Conservation (phyloP, 306 rosid species). For the Astragalus glycyphyllos region DNA sequence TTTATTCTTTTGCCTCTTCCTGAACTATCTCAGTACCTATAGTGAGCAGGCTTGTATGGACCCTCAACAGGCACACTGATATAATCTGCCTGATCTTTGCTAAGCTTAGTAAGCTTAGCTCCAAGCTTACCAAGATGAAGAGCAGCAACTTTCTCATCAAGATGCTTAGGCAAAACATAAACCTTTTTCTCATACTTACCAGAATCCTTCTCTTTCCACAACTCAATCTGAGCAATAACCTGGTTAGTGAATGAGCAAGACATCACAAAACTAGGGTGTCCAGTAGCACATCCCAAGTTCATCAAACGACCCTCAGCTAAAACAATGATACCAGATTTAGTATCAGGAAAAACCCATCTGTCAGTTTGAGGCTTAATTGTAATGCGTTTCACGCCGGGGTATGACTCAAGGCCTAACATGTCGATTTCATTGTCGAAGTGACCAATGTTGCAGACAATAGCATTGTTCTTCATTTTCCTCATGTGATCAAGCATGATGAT, state of each 20-base stretch:
- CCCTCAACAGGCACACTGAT: slow-evolving; percentile 90
- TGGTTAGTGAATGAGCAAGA: slow-evolving; percentile 99
- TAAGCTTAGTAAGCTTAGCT: slow-evolving; percentile 85
- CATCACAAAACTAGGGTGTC: slow-evolving; percentile 99
- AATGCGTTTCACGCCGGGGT: slow-evolving; percentile 84
- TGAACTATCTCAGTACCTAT: slow-evolving; percentile 72
- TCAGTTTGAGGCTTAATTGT: slow-evolving; percentile 97
- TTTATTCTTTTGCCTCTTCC: neutral
- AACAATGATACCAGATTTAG: slow-evolving; percentile 67
- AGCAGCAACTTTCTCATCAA: slow-evolving; percentile 97
- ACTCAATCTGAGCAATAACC: slow-evolving; percentile 94
- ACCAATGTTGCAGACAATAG: slow-evolving; percentile 94
- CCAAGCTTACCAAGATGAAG: slow-evolving; percentile 97
- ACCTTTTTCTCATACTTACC: slow-evolving; percentile 96
- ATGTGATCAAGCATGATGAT: slow-evolving; percentile 80
- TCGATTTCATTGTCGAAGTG: slow-evolving; percentile 98
- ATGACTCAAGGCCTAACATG: slow-evolving; percentile 76
- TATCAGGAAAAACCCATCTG: slow-evolving; percentile 96
- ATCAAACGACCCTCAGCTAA: slow-evolving; percentile 95
- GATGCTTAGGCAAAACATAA: slow-evolving; percentile 89
- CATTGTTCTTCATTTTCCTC: slow-evolving; percentile 99
- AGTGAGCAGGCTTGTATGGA: slow-evolving; percentile 91
- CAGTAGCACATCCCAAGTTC: slow-evolving; percentile 99
- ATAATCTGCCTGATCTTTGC: slow-evolving; percentile 88
- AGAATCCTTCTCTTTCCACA: slow-evolving; percentile 78